Conservation (phyloP, 140 eudicot genomes). For the Oenanthe javanica region DNA sequence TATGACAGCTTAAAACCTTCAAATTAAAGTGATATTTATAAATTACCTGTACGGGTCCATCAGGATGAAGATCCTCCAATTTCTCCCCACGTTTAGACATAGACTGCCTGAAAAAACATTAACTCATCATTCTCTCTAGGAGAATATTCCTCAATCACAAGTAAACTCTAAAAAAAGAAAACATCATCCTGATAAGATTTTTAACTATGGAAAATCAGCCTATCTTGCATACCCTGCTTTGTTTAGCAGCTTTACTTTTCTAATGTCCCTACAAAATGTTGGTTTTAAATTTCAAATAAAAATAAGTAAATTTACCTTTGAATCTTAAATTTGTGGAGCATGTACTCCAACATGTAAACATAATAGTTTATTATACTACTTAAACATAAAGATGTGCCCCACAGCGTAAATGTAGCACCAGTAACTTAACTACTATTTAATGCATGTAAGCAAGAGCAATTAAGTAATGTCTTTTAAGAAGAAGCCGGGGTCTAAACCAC, state of each 20-base stretch:
- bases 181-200: background rate
- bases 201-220: background rate
- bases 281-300: background rate
- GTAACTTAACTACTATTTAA: background rate
- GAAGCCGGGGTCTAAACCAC: background rate
- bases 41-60: slow-evolving; percentile 63
- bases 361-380: background rate
- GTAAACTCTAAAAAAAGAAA: background rate
- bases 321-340: background rate
- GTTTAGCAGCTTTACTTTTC: background rate
- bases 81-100: slow-evolving; percentile 29
- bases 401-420: background rate
- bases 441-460: background rate
- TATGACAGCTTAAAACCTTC: background rate
- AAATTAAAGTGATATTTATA: background rate
- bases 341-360: background rate
- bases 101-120: slow-evolving; percentile 33
- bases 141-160: background rate
- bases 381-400: background rate
- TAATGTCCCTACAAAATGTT: background rate
- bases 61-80: slow-evolving; percentile 66
- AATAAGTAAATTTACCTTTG: background rate
- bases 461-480: background rate
- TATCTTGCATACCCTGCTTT: background rate
- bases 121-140: background rate